Evolutionary conservation across 106 monocot species (phyloP), one percentile per base, ranked within the genome.

Genomic region (Apostasia shenzhenica): DNA sequence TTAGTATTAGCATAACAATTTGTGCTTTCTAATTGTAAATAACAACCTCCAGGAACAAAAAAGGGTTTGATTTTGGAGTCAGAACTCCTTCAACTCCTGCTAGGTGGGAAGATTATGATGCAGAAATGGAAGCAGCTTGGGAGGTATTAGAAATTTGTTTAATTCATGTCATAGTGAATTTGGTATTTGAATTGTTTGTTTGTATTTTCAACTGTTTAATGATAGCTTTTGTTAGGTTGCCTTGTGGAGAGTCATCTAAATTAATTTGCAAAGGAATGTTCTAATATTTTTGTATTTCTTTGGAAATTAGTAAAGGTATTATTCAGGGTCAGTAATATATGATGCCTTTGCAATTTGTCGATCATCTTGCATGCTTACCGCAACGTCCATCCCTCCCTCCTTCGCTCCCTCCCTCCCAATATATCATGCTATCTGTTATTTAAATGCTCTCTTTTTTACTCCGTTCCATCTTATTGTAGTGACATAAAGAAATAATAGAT

Each of bases 1-100:
- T 53, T 9, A 14, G 4, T 62, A 8, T 48, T 64, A 26, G 6
- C 38, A 56, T 67, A 1, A 42, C 2, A 55, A 7, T 72, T 61
- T 68, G 47, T 67, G 14, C 72, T 26, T 70, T 55, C 5, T n/a
- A 64, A 68, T 59, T 60, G 58, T 70, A 60, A 37, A 50, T 66
- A 13, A 55, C 54, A 13, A 70, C 46, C 50, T 78, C 47, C 86
- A 95, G 95, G 86, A 86, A 83, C 55, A 84, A 78, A 65, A 86
- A 70, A 75, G 92, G 95, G 72, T 92, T 82, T 81, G 95, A 97
- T 48, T 92, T 97, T 79, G 92, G 92, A 61, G 92, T 97, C 48
- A 78, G 84, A 74, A 97, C 95, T 54, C 95, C 95, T 68, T 92
- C 86, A 62, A 89, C 86, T 26, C 91, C 91, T 53, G 78, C 86